phyloP scores from a whole-genome alignment of 257 asterid genomes.

The Jacaranda mimosifolia region DNA sequence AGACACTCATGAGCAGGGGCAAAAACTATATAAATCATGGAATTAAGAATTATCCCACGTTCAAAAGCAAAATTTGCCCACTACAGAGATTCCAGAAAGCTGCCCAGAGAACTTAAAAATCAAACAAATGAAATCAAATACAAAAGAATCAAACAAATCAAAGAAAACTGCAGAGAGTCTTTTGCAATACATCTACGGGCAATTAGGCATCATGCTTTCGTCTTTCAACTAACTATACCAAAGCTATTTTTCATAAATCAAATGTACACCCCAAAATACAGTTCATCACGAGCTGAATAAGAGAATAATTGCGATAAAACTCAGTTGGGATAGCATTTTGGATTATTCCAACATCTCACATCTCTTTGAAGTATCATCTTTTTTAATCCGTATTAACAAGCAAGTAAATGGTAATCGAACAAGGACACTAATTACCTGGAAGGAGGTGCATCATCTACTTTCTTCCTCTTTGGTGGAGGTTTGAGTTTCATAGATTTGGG shows the following conservation, averaged over 20 bases:
- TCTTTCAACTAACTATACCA: not conserved
- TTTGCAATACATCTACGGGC: not conserved
- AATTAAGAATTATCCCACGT: too few species aligned
- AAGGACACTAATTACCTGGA: conserved; percentile 44
- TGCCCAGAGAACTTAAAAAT: not conserved
- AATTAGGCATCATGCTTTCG: not conserved
- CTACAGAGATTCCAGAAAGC: not conserved
- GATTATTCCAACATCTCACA: not conserved
- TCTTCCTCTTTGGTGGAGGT: conserved; percentile 64
- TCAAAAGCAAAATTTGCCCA: too few species aligned
- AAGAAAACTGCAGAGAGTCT: not conserved
- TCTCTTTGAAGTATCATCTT: not conserved
- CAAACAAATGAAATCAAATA: not conserved
- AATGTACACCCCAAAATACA: not conserved
- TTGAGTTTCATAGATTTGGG: conserved; percentile 42
- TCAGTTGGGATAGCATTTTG: not conserved
- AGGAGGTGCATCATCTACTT: conserved; percentile 41
- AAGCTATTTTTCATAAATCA: not conserved
- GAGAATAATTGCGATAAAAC: not conserved
- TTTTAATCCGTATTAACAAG: not conserved
- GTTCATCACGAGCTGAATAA: not conserved
- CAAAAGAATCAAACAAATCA: not conserved
- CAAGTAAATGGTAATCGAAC: not conserved
- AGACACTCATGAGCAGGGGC: too few species aligned
- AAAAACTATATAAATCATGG: too few species aligned